Percentiles rank a stretch among this genome's conserved stretches.
These are phyloP conservation scores for Typha latifolia DNA, from an alignment of 176 grass and related monocot species.

Conservation along the genomic window DNA sequence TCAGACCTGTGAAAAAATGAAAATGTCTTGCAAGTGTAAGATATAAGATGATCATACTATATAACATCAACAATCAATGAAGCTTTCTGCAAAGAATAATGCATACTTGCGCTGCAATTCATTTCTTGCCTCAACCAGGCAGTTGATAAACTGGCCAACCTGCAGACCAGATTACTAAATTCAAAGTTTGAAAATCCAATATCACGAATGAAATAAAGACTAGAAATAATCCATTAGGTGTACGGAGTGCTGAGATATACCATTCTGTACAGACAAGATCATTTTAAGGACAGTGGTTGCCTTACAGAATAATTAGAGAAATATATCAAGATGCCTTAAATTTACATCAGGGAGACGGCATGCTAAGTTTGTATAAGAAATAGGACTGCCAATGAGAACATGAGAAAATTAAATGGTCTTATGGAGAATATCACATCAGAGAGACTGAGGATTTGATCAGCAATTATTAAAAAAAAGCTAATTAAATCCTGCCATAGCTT, in stretches of 20 bases:
- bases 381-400: too few species aligned
- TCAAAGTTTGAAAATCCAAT: not conserved
- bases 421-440: too few species aligned
- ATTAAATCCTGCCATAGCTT: too few species aligned
- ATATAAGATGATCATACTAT: not conserved
- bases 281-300: too few species aligned
- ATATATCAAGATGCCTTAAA: too few species aligned
- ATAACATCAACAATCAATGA: not conserved
- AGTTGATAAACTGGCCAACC: slow-evolving; percentile 62
- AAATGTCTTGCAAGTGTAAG: not conserved
- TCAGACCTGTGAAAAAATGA: slow-evolving; percentile 41
- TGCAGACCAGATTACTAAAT: slow-evolving; percentile 30
- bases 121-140: slow-evolving; percentile 74
- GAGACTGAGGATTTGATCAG: too few species aligned
- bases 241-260: not conserved
- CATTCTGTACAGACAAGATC: not conserved
- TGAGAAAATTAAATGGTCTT: too few species aligned
- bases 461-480: too few species aligned
- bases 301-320: too few species aligned
- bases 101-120: slow-evolving; percentile 70
- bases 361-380: too few species aligned
- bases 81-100: not conserved
- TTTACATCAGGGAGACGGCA: too few species aligned
- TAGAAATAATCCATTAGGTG: not conserved
- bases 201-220: not conserved